Conservation (phyloP, 768 basidiomycete species). For the Cyclocybe cylindracea region DNA sequence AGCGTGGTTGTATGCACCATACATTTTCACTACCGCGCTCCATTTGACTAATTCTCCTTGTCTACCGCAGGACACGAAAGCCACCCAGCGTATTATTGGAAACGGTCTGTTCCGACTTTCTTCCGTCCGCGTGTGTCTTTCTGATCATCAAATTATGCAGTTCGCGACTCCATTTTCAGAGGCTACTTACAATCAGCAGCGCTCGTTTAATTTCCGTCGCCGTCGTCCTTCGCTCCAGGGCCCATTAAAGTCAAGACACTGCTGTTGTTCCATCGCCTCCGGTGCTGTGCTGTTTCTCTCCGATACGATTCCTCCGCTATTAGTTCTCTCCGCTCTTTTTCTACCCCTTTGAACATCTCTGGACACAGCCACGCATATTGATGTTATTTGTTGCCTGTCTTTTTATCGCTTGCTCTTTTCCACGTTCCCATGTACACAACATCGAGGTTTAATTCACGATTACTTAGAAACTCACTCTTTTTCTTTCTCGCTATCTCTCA, state of each 20-base stretch:
- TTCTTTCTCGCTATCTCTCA: too few relatives aligned
- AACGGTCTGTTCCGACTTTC: conserved; percentile 53
- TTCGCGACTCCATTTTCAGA: conserved; percentile 75
- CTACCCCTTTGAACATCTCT: too few relatives aligned
- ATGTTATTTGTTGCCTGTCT: conserved; percentile 1
- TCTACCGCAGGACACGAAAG: conserved; percentile 68
- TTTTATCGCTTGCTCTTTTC: neutral
- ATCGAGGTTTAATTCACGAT: neutral
- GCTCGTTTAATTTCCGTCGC: conserved; percentile 46
- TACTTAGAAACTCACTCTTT: conserved; percentile 5
- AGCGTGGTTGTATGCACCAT: conserved; percentile 69
- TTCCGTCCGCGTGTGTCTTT: neutral
- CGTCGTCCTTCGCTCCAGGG: neutral
- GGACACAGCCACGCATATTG: too few relatives aligned
- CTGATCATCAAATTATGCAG: conserved; percentile 31
- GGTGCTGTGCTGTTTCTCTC: conserved; percentile 1
- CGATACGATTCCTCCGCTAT: neutral
- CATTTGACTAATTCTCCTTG: neutral
- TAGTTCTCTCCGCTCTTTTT: neutral
- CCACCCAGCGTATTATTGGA: conserved; percentile 81
- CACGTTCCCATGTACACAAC: neutral
- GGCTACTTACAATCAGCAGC: conserved; percentile 75
- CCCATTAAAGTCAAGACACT: conserved; percentile 6
- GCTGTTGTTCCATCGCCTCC: neutral
- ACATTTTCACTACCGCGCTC: conserved; percentile 2